Conservation (phyloP, 257 asterid genomes). For the Oldenlandia corymbosa region DNA sequence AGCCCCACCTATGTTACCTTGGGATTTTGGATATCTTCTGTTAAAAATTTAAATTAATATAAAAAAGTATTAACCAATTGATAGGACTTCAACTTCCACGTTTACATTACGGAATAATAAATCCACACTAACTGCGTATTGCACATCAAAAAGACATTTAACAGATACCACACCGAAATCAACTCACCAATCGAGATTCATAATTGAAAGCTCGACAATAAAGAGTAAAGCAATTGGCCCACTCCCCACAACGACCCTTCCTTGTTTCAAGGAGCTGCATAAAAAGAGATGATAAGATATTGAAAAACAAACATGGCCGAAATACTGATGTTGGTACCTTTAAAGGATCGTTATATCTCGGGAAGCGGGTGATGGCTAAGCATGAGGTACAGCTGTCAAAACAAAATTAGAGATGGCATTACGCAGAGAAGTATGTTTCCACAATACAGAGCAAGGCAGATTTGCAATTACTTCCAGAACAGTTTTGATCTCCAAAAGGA, state of each 20-base stretch:
- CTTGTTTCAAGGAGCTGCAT: constrained; percentile 89
- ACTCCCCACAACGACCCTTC: constrained; percentile 96
- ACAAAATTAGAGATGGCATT: constrained; percentile 10
- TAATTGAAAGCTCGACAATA: constrained; percentile 91
- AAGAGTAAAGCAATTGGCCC: constrained; percentile 98
- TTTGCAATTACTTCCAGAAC: background rate
- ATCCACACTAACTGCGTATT: background rate
- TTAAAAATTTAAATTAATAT: too few relatives aligned
- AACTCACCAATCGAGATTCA: constrained; percentile 82
- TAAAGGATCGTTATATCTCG: constrained; percentile 86
- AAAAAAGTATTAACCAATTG: too few relatives aligned
- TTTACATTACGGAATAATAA: background rate
- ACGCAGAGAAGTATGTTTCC: background rate
- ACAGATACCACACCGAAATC: constrained; percentile 10
- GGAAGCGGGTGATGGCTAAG: constrained; percentile 72
- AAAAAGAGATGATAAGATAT: constrained; percentile 17
- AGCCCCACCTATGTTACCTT: too few relatives aligned
- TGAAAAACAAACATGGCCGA: constrained; percentile 12
- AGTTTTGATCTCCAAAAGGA: background rate
- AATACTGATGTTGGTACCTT: constrained; percentile 47
- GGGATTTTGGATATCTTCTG: too few relatives aligned
- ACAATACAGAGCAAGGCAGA: background rate
- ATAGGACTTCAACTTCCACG: too few relatives aligned
- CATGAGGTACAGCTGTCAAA: constrained; percentile 73
- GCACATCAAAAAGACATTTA: background rate